Conservation (phyloP, 495 filamentous ascomycete genomes). For the Talaromyces stipitatus region DNA sequence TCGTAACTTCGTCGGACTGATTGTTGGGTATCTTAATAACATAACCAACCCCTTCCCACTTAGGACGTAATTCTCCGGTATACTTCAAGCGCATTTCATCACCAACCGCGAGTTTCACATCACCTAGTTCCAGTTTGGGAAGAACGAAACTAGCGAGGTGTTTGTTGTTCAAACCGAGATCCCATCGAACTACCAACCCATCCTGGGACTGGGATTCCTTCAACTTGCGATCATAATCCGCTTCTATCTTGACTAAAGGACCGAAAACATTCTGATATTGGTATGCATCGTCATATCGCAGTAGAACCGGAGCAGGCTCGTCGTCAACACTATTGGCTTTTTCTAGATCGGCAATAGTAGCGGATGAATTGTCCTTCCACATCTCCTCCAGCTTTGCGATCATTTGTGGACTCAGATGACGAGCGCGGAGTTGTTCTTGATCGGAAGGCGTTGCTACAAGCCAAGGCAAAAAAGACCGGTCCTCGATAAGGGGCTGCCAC, state of each 20-base stretch:
- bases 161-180: constrained; percentile 95
- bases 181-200: constrained; percentile 88
- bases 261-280: constrained; percentile 99
- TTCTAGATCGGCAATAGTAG: constrained; percentile 87
- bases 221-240: constrained; percentile 98
- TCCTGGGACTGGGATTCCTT: constrained; percentile 98
- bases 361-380: constrained; percentile 93
- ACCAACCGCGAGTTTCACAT: constrained; percentile 95
- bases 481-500: constrained; percentile 96
- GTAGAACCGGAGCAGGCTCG: constrained; percentile 84
- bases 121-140: constrained; percentile 93
- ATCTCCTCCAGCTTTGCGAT: constrained; percentile 97
- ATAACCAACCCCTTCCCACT: constrained; percentile 98
- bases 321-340: constrained; percentile 92
- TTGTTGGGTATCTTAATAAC: constrained; percentile 99
- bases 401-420: constrained; percentile 89
- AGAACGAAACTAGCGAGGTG: constrained; percentile 93
- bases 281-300: constrained; percentile 95
- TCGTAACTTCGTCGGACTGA: constrained; percentile 94
- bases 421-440: constrained; percentile 89
- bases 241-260: constrained; percentile 96
- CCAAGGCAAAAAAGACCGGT: constrained; percentile 92
- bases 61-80: constrained; percentile 83
- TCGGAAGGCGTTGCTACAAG: constrained; percentile 85
- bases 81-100: constrained; percentile 99